Base-by-base conservation (phyloP, 2,329 filamentous ascomycete species). In the Epichloe scottii region DNA sequence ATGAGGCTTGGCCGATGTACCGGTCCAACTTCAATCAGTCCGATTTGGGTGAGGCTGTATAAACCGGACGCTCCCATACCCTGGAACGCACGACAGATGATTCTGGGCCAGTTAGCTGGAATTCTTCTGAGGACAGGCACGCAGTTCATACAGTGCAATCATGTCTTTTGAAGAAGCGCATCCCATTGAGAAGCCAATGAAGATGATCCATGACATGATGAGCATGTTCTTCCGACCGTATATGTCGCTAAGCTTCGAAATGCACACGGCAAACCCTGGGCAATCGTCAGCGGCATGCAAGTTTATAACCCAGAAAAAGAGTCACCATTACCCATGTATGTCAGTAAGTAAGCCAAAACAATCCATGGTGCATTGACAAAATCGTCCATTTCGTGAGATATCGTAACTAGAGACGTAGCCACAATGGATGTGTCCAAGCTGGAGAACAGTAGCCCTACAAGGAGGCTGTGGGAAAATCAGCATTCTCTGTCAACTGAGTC, bases 51-150 rank as follows among this genome's bases (percentile, higher is more conserved):
- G 41, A 82, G 63, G 55, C 77, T 80, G 61, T 82, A 84, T 23
- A 83, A 65, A 0, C 79, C 79, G 8, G 80, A 79, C 2, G 77
- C 80, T 0, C 80, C 79, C 42, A 82, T 71, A 4, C 79, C 79
- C 52, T 82, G 79, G 14, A 82, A 73, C 1, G 76, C 75, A 19
- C 79, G 74, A 52, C 71, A 82, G 14, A 78, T 58, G 46, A 83
- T 81, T 1, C 78, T 81, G 49, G 42, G 19, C 51, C 4, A 45
- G 53, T 63, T 50, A 65, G 59, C 50, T 17, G 14, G 10, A 26
- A 40, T 39, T n/a, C n/a, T 38, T 23, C 37, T 14, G 14, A 23
- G 6, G 17, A 26, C 45, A 17, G 34, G 11, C n/a, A 19, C n/a
- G 34, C 10, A 26, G 37, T 49, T 60, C 71, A 43, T 66, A 78